These are phyloP conservation scores for Phytopythium boreale DNA, from an alignment of 352 stramenopile species.

Conservation along the genomic window DNA sequence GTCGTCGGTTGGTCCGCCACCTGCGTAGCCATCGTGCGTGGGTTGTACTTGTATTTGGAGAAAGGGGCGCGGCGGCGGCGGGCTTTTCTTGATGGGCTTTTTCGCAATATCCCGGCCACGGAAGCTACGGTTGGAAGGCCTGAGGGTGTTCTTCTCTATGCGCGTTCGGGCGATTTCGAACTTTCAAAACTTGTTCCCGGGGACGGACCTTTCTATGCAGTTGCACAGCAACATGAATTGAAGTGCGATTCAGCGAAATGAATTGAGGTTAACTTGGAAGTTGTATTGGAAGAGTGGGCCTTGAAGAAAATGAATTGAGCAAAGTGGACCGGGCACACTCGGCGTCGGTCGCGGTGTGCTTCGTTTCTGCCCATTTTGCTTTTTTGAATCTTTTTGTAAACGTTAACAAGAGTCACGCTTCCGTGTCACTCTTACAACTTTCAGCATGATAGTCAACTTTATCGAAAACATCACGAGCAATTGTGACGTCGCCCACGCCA, in stretches of 20 bases:
- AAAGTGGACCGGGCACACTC: not conserved
- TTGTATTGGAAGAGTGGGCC: not conserved
- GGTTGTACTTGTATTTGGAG: too few species aligned
- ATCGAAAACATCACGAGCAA: not conserved
- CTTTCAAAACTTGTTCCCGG: constrained; percentile 18
- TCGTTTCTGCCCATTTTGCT: not conserved
- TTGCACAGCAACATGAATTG: constrained; percentile 19
- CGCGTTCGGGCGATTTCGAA: constrained; percentile 17
- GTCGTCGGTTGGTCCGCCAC: constrained; percentile 38
- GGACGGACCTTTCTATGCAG: constrained; percentile 1
- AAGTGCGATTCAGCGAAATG: not conserved
- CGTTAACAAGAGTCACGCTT: not conserved
- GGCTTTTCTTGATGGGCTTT: constrained; percentile 3
- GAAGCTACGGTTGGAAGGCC: not conserved
- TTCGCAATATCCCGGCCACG: not conserved
- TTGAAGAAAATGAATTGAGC: constrained; percentile 39
- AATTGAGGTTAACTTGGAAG: not conserved
- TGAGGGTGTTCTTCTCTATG: not conserved
- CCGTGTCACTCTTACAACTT: not conserved
- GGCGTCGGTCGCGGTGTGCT: too few species aligned
- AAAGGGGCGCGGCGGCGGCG: not conserved
- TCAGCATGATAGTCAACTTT: not conserved
- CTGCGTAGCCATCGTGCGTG: constrained; percentile 49
- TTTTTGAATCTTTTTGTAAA: constrained; percentile 4
- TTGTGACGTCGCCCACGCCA: not conserved